These are phyloP conservation scores for Sanghuangporus sanghuang DNA, from an alignment of 1,284 basidiomycete genomes.

Conservation along the genomic window DNA sequence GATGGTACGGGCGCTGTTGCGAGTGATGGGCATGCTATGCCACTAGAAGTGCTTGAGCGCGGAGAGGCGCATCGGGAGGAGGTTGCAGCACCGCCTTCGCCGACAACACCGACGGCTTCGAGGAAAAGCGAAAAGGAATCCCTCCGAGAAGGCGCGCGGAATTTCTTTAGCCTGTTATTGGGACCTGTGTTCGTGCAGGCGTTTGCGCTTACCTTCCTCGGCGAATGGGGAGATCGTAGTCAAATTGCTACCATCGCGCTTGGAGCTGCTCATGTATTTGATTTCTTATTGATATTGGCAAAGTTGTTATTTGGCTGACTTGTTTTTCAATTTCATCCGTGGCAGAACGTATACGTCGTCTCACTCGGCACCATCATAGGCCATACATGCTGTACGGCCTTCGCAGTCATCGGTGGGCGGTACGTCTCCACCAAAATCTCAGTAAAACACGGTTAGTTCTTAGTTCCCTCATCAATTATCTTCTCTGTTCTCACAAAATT, in stretches of 20 bases:
- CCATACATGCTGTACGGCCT: constrained; percentile 82
- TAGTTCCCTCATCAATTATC: background rate
- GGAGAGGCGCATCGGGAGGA: constrained; percentile 24
- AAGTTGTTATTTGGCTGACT: background rate
- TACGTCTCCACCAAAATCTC: constrained; percentile 93
- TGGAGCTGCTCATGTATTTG: constrained; percentile 88
- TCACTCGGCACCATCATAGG: constrained; percentile 88
- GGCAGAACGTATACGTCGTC: constrained; percentile 72
- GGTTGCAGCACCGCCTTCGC: background rate
- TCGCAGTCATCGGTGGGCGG: constrained; percentile 88
- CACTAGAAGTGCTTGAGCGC: constrained; percentile 62
- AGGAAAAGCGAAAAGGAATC: constrained; percentile 24
- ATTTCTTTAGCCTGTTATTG: constrained; percentile 78
- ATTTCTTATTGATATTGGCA: constrained; percentile 19
- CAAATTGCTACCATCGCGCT: constrained; percentile 98
- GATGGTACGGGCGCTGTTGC: constrained; percentile 36
- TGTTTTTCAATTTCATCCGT: constrained; percentile 7
- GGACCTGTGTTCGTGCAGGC: constrained; percentile 95
- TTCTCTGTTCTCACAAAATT: background rate
- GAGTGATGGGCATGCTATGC: constrained; percentile 38
- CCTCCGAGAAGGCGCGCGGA: constrained; percentile 62
- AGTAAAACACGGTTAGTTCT: constrained; percentile 83
- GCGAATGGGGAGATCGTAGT: constrained; percentile 97
- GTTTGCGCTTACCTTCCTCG: constrained; percentile 93
- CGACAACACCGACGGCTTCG: background rate